A percentile compares a stretch with the other conserved stretches of the same genome.
These are phyloP conservation scores for Sclerotiophoma versabilis DNA, from an alignment of 2,329 filamentous ascomycete species.

Conservation along the genomic window DNA sequence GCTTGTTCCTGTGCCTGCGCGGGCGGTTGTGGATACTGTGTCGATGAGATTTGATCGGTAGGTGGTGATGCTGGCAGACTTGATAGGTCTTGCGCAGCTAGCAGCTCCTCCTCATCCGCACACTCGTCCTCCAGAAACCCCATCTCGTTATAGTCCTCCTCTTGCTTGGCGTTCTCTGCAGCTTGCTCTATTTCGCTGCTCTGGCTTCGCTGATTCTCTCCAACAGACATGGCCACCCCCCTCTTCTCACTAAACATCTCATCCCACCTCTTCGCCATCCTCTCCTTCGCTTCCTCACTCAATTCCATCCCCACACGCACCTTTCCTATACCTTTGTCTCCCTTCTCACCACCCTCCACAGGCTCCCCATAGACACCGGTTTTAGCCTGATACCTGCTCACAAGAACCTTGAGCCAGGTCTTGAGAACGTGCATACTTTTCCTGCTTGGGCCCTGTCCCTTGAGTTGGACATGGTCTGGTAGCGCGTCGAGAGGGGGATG, in stretches of 20 bases:
- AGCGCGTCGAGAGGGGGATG: constrained; percentile 38
- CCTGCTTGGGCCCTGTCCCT: neutral
- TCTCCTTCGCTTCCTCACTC: constrained; percentile 27
- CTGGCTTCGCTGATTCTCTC: constrained; percentile 9
- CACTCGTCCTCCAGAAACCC: constrained; percentile 20
- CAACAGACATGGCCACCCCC: constrained; percentile 2
- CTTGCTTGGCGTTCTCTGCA: constrained; percentile 24
- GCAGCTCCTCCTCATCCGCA: neutral
- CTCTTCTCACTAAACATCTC: constrained; percentile 22
- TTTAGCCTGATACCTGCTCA: constrained; percentile 29
- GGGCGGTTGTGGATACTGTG: no score
- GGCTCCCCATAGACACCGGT: neutral
- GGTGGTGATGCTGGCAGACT: no score
- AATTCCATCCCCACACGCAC: neutral
- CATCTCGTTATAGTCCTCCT: constrained; percentile 28
- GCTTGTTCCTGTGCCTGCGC: no score
- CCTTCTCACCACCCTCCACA: neutral
- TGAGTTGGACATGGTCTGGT: constrained; percentile 20
- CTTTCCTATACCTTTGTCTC: neutral
- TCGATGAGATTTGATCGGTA: no score
- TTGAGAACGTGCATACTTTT: constrained; percentile 25
- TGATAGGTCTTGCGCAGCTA: neutral
- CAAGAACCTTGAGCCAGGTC: constrained; percentile 39
- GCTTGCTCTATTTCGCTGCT: constrained; percentile 20
- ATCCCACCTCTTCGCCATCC: constrained; percentile 36